phyloP scores from a whole-genome alignment of 2,329 filamentous ascomycete genomes.

The Ambrosiella cleistominuta region DNA sequence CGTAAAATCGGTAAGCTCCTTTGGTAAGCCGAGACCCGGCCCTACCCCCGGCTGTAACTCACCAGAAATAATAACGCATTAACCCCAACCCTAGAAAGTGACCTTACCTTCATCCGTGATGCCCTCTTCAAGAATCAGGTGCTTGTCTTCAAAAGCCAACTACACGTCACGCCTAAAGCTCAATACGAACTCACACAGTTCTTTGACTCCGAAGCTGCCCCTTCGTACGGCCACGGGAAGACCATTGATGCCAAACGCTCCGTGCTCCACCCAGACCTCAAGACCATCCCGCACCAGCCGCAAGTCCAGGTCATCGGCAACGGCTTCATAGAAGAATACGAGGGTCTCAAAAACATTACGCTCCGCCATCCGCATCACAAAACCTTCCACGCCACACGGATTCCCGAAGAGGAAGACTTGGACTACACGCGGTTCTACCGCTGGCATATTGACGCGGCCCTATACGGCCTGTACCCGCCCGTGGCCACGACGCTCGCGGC shows the following conservation, averaged over 20 bases:
- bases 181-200: constrained; percentile 58
- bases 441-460: constrained; percentile 66
- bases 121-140: constrained; percentile 53
- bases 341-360: constrained; percentile 49
- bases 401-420: constrained; percentile 36
- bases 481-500: constrained; percentile 56
- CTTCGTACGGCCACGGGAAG: constrained; percentile 59
- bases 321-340: constrained; percentile 49
- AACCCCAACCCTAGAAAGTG: constrained; percentile 31
- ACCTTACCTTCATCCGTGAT: constrained; percentile 45
- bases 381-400: constrained; percentile 51
- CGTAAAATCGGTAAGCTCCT: constrained; percentile 45
- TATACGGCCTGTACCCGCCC: constrained; percentile 60
- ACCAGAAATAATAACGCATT: not conserved
- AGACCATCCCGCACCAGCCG: constrained; percentile 63
- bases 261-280: constrained; percentile 61
- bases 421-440: constrained; percentile 46
- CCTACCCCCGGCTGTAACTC: not conserved
- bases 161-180: constrained; percentile 44
- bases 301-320: constrained; percentile 71
- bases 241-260: constrained; percentile 46
- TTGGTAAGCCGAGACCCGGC: constrained; percentile 22
- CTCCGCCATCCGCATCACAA: constrained; percentile 61
- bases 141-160: constrained; percentile 52
- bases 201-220: constrained; percentile 49